Evolutionary conservation across 2,329 filamentous ascomycete species (phyloP), one percentile per base, ranked within the genome.

Genomic region (Trichothecium roseum): DNA sequence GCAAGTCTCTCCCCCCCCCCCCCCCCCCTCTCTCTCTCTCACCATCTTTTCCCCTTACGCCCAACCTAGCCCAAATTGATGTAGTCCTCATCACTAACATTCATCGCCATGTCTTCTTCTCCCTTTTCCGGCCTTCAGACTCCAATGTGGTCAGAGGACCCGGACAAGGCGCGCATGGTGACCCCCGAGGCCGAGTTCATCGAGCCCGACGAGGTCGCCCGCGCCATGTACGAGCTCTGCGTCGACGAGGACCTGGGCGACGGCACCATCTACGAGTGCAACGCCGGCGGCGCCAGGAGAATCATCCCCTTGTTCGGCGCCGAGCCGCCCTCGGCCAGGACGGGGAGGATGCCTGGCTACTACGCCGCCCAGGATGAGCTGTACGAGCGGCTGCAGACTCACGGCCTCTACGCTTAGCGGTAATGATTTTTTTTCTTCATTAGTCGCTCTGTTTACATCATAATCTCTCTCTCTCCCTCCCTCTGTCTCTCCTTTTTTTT

Each of bases 121-220:
- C 12, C 12, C 3, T 1, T 4, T 15, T 3, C 5, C 14, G 12
- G 17, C 1, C 10, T 17, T n/a, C 31, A 56, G 47, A 62, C 59
- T 7, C 48, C 55, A 3, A 39, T 60, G 24, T 57, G 53, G 51
- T 24, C 36, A n/a, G 47, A 56, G 8, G 53, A 57, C 35, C 48
- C 51, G 7, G 49, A 44, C 30, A 58, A 54, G 42, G 37, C 47
- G 9, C 33, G 39, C 17, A 45, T 55, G 39, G 39, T 53, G 4
- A 44, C 45, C 10, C 36, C 47, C 12, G 41, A 46, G 17, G 46
- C 46, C n/a, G 43, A 45, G 5, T 48, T 57, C 30, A 44, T 56
- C 18, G 45, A 50, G 15, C 47, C 54, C 15, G 47, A 51, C 30
- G 52, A 55, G 40, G 47, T 54, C 15, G 56, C 49, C 5, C 44